These are phyloP conservation scores for Microbotryomycetes sp. DNA, from an alignment of 1,284 basidiomycete genomes.

Conservation along the genomic window DNA sequence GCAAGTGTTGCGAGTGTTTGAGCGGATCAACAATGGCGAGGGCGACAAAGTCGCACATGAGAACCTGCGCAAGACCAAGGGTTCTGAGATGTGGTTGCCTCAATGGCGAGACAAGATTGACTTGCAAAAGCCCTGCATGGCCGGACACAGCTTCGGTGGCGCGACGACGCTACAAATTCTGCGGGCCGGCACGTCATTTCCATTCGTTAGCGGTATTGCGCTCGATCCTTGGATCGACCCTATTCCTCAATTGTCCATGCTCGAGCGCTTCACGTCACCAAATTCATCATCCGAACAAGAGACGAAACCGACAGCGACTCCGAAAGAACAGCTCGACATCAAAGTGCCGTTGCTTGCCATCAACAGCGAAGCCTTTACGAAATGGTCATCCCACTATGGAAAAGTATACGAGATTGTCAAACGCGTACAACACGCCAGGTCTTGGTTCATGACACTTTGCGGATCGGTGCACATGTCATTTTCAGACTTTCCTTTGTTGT, in stretches of 20 bases:
- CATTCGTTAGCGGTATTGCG: conserved; percentile 23
- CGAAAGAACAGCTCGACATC: conserved; percentile 27
- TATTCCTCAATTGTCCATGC: conserved; percentile 5
- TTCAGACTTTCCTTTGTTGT: conserved; percentile 37
- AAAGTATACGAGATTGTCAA: conserved; percentile 37
- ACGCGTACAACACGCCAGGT: conserved; percentile 20
- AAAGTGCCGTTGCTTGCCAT: conserved; percentile 42
- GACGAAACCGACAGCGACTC: neutral
- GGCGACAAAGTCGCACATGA: conserved; percentile 13
- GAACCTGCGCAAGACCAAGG: conserved; percentile 15
- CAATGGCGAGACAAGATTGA: conserved; percentile 35
- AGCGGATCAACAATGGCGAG: conserved; percentile 37
- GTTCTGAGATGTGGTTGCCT: conserved; percentile 9
- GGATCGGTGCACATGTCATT: conserved; percentile 37
- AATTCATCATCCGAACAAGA: neutral
- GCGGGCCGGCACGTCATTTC: conserved; percentile 1
- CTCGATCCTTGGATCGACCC: conserved; percentile 32
- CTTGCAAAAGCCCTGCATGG: conserved; percentile 18
- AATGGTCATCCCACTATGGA: conserved; percentile 35
- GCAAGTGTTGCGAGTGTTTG: conserved; percentile 40
- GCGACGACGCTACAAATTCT: conserved; percentile 28
- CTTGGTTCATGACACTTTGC: conserved; percentile 22
- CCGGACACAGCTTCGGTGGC: conserved; percentile 40
- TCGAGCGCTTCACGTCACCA: neutral
- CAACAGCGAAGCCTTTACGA: conserved; percentile 44